Base-by-base conservation (phyloP, 2,329 filamentous ascomycete species). In the Hymenoscyphus albidus region DNA sequence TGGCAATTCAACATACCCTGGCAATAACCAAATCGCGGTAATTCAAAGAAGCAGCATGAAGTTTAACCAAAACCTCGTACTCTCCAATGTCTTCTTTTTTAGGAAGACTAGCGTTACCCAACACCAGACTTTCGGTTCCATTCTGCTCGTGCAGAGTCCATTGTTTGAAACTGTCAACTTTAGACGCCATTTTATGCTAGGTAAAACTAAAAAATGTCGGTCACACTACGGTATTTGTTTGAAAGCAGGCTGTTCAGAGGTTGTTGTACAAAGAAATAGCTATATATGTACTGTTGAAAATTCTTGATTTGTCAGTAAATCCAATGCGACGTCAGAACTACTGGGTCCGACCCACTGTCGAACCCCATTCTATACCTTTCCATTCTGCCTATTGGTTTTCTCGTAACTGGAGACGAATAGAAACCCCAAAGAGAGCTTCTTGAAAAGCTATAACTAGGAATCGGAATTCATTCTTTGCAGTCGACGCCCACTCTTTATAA, bases 31-130 rank as follows among this genome's bases (percentile, higher is more conserved):
- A 65, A 63, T 79, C 77, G 51, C 77, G 73, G 66, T 77, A 79
- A 65, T 79, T 79, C 40, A 79, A 66, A 39, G 77, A 78, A 12
- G 76, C 77, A 35, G 75, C 75, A 59, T 77, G 73, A 31, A 78
- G 77, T 71, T 83, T 83, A 68, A 86, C 82, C 12, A 86, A 77
- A 22, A 85, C 82, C 64, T 85, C 83, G 62, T 82, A 80, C 62
- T 84, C 82, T 4, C 80, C 81, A 2, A 84, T 13, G 1, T 10
- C 42, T n/a, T 48, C 42, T 10, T 5, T 48, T n/a, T 48, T 48
- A 7, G 42, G 42, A 18, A 48, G 18, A n/a, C 16, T 13, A 48
- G 42, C 42, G n/a, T 18, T n/a, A n/a, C 16, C 42, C 7, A n/a
- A 48, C n/a, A 18, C n/a, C 5, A 48, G 5, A 48, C 42, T 48